Evolutionary conservation across 2,329 filamentous ascomycete genomes (phyloP).

Genomic region (Emmonsiellopsis sp.): DNA sequence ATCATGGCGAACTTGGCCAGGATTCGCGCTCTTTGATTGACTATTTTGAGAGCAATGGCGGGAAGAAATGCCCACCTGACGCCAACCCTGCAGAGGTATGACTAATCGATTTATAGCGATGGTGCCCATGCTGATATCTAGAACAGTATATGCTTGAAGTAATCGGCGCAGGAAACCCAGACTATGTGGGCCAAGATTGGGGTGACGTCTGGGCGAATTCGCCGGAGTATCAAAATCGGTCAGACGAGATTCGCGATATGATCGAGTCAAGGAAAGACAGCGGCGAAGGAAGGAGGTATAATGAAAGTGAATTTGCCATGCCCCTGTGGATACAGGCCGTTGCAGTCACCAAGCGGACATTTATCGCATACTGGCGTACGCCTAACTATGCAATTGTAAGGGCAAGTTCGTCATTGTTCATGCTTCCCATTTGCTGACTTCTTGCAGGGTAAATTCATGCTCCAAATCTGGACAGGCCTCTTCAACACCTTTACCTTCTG

Average conservation of each 20-base stretch:
- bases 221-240: constrained; percentile 37
- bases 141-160: constrained; percentile 70
- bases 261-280: constrained; percentile 36
- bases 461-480: constrained; percentile 53
- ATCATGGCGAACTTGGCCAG: constrained; percentile 74
- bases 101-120: background rate
- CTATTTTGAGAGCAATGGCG: constrained; percentile 59
- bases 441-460: constrained; percentile 48
- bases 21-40: constrained; percentile 62
- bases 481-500: constrained; percentile 67
- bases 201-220: constrained; percentile 51
- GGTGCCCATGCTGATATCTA: background rate
- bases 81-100: constrained; percentile 59
- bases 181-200: constrained; percentile 54
- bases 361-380: constrained; percentile 55
- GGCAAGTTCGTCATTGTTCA: background rate
- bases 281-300: constrained; percentile 32
- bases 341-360: constrained; percentile 48
- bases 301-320: constrained; percentile 55
- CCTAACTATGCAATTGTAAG: constrained; percentile 47
- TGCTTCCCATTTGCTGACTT: background rate
- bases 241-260: constrained; percentile 45
- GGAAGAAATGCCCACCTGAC: constrained; percentile 46
- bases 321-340: constrained; percentile 45
- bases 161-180: constrained; percentile 54